Conservation (phyloP, 371 early-diverging fungal genomes). For the Batrachochytrium dendrobatidis region DNA sequence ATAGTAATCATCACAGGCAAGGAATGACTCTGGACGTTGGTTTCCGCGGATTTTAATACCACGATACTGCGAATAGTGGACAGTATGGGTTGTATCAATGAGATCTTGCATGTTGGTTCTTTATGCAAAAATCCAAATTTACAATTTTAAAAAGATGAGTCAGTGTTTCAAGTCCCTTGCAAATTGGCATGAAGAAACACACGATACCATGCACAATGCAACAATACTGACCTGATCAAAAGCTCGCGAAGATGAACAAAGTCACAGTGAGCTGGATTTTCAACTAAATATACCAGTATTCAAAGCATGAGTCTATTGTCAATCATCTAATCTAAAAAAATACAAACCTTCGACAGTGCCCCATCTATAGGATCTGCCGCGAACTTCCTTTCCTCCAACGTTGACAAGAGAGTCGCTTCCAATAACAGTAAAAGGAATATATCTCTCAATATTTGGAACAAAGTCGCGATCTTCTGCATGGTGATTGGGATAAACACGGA, state of each 20-base stretch:
- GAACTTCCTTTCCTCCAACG: slow-evolving; percentile 38
- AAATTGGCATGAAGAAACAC: not conserved
- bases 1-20: slow-evolving; percentile 69
- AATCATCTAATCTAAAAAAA: slow-evolving; percentile 35
- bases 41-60: slow-evolving; percentile 31
- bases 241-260: slow-evolving; percentile 49
- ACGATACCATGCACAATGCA: not conserved
- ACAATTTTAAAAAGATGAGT: slow-evolving; percentile 53
- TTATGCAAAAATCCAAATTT: slow-evolving; percentile 73
- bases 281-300: no score
- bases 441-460: slow-evolving; percentile 24
- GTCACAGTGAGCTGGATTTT: slow-evolving; percentile 47
- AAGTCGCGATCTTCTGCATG: slow-evolving; percentile 48
- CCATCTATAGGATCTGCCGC: slow-evolving; percentile 49
- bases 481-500: slow-evolving; percentile 40
- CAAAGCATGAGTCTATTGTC: no score
- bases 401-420: slow-evolving; percentile 44
- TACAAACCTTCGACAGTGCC: slow-evolving; percentile 38
- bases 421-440: slow-evolving; percentile 48
- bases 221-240: slow-evolving; percentile 30
- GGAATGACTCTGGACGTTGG: slow-evolving; percentile 67
- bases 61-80: slow-evolving; percentile 42
- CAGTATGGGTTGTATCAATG: slow-evolving; percentile 40
- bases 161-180: not conserved
- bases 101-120: slow-evolving; percentile 52